Conservation (phyloP, 2,329 filamentous ascomycete species). For the Ophiostoma tasmaniense region DNA sequence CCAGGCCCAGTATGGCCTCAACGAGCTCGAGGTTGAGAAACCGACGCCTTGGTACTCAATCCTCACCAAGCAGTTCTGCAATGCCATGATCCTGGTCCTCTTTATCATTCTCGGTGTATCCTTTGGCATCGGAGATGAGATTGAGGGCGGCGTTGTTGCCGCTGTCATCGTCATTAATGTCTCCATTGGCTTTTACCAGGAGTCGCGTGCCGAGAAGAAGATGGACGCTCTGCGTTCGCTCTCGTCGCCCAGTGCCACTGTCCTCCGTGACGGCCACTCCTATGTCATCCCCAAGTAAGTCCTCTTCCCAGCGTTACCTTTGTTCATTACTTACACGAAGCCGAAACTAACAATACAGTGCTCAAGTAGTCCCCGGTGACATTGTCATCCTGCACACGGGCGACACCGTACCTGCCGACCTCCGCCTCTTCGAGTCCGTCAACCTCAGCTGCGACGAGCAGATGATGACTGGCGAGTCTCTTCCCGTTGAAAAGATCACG, state of each 20-base stretch:
- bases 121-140: slow-evolving; percentile 50
- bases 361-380: slow-evolving; percentile 63
- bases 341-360: slow-evolving; percentile 29
- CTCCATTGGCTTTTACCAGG: slow-evolving; percentile 57
- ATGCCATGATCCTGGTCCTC: slow-evolving; percentile 64
- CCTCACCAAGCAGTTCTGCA: slow-evolving; percentile 61
- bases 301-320: slow-evolving; percentile 23
- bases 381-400: slow-evolving; percentile 60
- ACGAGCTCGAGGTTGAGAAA: slow-evolving; percentile 61
- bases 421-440: slow-evolving; percentile 63
- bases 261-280: slow-evolving; percentile 51
- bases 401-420: slow-evolving; percentile 65
- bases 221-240: slow-evolving; percentile 56
- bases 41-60: slow-evolving; percentile 65
- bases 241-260: slow-evolving; percentile 54
- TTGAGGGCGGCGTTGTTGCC: slow-evolving; percentile 30
- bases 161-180: slow-evolving; percentile 51
- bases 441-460: slow-evolving; percentile 75
- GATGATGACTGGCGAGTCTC: slow-evolving; percentile 66
- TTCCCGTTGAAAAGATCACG: slow-evolving; percentile 59
- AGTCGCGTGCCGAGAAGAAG: slow-evolving; percentile 56
- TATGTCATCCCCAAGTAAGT: slow-evolving; percentile 51
- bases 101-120: slow-evolving; percentile 67
- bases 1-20: slow-evolving; percentile 52
- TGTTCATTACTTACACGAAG: slow-evolving; percentile 21